A percentile compares a stretch with the other conserved stretches of the same genome.
These are phyloP conservation scores for Gossypium bickii DNA, from an alignment of 345 rosid genomes.

Conservation along the genomic window DNA sequence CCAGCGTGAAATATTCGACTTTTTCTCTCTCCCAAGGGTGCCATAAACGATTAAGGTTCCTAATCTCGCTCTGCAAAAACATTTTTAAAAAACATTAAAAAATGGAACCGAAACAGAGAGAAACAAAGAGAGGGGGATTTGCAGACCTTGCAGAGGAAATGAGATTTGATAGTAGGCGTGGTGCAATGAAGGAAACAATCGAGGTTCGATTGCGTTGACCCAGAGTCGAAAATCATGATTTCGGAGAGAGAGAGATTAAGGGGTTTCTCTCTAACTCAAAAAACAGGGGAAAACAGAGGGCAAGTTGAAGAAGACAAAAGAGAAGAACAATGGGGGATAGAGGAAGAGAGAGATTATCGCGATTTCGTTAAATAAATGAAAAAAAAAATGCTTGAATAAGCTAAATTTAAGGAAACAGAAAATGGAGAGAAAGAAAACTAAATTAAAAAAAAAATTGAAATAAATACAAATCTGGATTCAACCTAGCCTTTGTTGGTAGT, in stretches of 20 bases:
- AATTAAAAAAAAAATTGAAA: neutral
- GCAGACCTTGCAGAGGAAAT: slow-evolving; percentile 73
- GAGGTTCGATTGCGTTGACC: slow-evolving; percentile 71
- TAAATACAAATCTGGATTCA: neutral
- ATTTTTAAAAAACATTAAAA: neutral
- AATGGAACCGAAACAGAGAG: neutral
- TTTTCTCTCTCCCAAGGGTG: slow-evolving; percentile 89
- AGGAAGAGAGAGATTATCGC: slow-evolving; percentile 46
- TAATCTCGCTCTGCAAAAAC: slow-evolving; percentile 64
- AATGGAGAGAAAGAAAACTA: slow-evolving; percentile 14
- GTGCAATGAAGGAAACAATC: slow-evolving; percentile 75
- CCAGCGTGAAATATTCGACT: slow-evolving; percentile 73
- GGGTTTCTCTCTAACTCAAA: slow-evolving; percentile 27
- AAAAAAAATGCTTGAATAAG: slow-evolving; percentile 40
- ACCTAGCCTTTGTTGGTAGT: slow-evolving; percentile 11
- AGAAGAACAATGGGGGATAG: slow-evolving; percentile 1
- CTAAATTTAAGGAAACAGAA: slow-evolving; percentile 48
- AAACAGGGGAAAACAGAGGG: slow-evolving; percentile 8
- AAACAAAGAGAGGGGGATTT: neutral
- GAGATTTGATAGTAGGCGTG: slow-evolving; percentile 70
- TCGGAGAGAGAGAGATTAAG: slow-evolving; percentile 22
- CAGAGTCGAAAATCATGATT: slow-evolving; percentile 58
- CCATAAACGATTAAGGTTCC: slow-evolving; percentile 82
- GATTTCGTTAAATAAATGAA: slow-evolving; percentile 29
- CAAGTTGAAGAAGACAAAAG: slow-evolving; percentile 18